Evolutionary conservation across 1,139 yeast genomes (phyloP), one percentile per base, ranked within the genome.

Genomic region (Geotrichum klebahnii): DNA sequence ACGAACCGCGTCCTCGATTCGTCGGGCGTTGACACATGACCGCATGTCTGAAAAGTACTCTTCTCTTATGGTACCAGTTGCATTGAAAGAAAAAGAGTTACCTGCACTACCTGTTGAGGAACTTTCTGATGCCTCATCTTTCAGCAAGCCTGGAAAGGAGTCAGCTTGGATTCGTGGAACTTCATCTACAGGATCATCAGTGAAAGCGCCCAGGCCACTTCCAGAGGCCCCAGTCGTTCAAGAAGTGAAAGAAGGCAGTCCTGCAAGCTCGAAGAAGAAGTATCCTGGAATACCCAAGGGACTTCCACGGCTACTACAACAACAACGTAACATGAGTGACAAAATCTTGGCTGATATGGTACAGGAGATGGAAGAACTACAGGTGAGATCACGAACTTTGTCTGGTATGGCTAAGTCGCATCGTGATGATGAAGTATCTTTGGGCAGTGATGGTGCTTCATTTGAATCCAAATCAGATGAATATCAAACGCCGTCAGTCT

Each of bases 311-410:
- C 33, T 50, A 8, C 36, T 47, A 14, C 50, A 44, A 16, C 46
- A 53, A 35, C 59, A 59, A 20, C 48, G 61, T 17, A 46, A 47
- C 8, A 48, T 55, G 52, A 58, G 63, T 19, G 64, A 62, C 31
- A 50, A 53, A 47, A 59, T 63, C 35, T 54, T 63, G 32, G 55
- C 56, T 24, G 60, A 62, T 39, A 62, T 63, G 64, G 60, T 61
- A 45, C 55, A 53, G 9, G 67, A 62, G 44, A 52, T 63, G 50
- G 61, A 61, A 17, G 63, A 62, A 38, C 53, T 63, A 39, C 64
- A 62, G 46, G 54, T 53, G 23, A 54, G 59, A 31, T 60, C 66
- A 3, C 28, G 29, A 31, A 19, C 20, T 17, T 39, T 44, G 2
- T 34, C 47, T 12, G 47, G 28, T 32, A 12, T 44, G 29, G 47